These are phyloP conservation scores for Chalaropsis ovoidea DNA, from an alignment of 2,329 filamentous ascomycete species.

Conservation along the genomic window DNA sequence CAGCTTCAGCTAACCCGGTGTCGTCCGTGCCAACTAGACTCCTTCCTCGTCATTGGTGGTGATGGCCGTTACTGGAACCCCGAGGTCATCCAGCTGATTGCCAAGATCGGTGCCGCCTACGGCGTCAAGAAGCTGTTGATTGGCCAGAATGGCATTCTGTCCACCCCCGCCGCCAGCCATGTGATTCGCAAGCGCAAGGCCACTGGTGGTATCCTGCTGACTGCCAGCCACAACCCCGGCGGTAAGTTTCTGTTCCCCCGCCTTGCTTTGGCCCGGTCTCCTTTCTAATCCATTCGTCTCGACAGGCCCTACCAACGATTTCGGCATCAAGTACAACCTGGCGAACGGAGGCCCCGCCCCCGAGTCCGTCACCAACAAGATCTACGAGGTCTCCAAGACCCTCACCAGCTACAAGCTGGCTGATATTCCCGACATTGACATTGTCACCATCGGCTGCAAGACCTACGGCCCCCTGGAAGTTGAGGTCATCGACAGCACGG, in stretches of 20 bases:
- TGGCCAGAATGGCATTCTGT: conserved; percentile 92
- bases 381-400: conserved; percentile 82
- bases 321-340: conserved; percentile 99
- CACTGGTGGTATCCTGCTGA: conserved; percentile 91
- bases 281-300: conserved; percentile 7
- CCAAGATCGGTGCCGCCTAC: conserved; percentile 92
- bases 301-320: conserved; percentile 80
- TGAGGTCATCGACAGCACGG: conserved; percentile 85
- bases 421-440: conserved; percentile 77
- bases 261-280: neutral
- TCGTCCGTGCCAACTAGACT: conserved; percentile 35
- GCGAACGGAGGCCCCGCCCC: conserved; percentile 91
- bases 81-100: conserved; percentile 91
- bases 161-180: conserved; percentile 91
- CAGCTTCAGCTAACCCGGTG: neutral
- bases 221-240: conserved; percentile 95
- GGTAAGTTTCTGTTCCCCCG: conserved; percentile 46
- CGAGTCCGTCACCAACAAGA: conserved; percentile 95
- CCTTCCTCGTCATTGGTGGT: conserved; percentile 91
- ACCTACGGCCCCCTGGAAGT: conserved; percentile 82
- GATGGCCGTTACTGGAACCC: conserved; percentile 97
- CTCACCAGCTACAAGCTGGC: conserved; percentile 87
- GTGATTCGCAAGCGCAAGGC: conserved; percentile 90
- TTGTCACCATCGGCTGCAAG: conserved; percentile 68
- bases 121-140: conserved; percentile 98